These are phyloP conservation scores for Candida dubliniensis DNA, from an alignment of 1,139 yeast species.

Conservation along the genomic window DNA sequence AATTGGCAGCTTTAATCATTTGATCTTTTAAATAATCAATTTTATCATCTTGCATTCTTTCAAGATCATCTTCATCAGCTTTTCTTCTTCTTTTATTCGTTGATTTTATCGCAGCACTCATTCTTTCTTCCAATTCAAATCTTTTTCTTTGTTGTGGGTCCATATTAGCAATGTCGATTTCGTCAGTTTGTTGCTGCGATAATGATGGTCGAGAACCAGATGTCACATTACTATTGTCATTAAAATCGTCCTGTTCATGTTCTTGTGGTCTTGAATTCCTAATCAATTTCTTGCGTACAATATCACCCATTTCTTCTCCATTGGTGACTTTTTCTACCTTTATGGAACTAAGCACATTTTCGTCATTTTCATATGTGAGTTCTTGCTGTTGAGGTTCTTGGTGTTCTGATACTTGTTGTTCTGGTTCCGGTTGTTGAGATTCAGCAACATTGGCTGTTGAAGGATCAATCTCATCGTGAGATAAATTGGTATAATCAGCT, in stretches of 20 bases:
- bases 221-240: background rate
- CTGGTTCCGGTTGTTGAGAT: conserved; percentile 6
- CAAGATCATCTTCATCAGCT: conserved; percentile 88
- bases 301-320: background rate
- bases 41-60: conserved; percentile 90
- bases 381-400: conserved; percentile 2
- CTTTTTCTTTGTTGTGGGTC: conserved; percentile 59
- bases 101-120: conserved; percentile 74
- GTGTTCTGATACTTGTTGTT: conserved; percentile 11
- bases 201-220: conserved; percentile 3
- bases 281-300: background rate
- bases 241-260: background rate
- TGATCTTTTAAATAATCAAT: conserved; percentile 78
- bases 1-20: conserved; percentile 92
- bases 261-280: conserved; percentile 5
- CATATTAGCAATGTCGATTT: conserved; percentile 8
- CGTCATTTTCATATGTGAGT: conserved; percentile 5
- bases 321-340: conserved; percentile 1
- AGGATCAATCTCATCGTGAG: conserved; percentile 13
- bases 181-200: conserved; percentile 8
- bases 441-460: background rate
- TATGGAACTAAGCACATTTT: background rate
- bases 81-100: conserved; percentile 58
- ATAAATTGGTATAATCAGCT: conserved; percentile 14
- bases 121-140: conserved; percentile 74